Conservation (phyloP, 225 moss, liverwort and hornwort genomes). For the Pseudoscleropodium purum region DNA sequence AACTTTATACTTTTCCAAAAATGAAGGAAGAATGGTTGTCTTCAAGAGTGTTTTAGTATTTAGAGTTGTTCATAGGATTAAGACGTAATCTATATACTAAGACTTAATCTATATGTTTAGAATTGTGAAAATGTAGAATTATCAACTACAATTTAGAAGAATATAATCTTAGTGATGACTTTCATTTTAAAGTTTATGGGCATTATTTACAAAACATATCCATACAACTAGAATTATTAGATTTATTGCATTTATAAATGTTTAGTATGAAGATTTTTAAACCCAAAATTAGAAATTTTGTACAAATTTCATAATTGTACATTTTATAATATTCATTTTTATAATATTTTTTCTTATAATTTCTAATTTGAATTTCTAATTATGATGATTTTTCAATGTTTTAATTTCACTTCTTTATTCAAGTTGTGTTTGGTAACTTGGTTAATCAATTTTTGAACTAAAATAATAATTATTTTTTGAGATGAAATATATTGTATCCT, state of each 20-base stretch:
- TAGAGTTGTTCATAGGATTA: neutral
- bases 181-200: neutral
- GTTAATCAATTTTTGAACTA: neutral
- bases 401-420: neutral
- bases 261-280: neutral
- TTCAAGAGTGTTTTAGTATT: no score
- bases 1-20: neutral
- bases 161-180: neutral
- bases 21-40: neutral
- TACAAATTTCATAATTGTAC: no score
- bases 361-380: neutral
- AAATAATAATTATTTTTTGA: neutral
- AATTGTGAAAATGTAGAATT: neutral
- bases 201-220: neutral
- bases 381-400: neutral
- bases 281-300: neutral
- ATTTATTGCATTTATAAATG: neutral
- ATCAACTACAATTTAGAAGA: neutral
- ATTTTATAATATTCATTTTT: neutral
- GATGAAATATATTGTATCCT: neutral
- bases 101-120: accelerated
- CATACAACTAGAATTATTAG: no score
- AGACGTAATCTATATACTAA: no score
- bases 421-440: neutral
- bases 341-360: neutral